Evolutionary conservation across 257 asterid genomes (phyloP).

Genomic region (Scutellaria baicalensis): DNA sequence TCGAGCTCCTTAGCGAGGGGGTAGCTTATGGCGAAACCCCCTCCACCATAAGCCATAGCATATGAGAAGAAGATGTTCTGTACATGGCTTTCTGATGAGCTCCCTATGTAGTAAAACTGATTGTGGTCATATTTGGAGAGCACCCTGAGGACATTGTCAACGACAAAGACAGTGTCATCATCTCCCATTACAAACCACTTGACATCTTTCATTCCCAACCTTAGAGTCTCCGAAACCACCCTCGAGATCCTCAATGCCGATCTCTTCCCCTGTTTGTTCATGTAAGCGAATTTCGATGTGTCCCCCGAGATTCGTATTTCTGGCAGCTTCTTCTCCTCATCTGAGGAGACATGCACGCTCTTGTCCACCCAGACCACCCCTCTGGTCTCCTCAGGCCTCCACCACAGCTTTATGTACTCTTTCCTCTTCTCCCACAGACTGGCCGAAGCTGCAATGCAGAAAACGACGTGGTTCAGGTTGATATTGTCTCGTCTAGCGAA

Average conservation of each 20-base stretch:
- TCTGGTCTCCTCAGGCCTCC: slow-evolving; percentile 54
- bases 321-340: slow-evolving; percentile 35
- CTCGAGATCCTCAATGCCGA: slow-evolving; percentile 73
- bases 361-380: slow-evolving; percentile 76
- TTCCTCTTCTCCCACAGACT: slow-evolving; percentile 59
- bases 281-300: slow-evolving; percentile 46
- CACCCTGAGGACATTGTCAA: slow-evolving; percentile 62
- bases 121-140: slow-evolving; percentile 63
- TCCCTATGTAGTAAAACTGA: slow-evolving; percentile 65
- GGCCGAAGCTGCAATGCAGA: slow-evolving; percentile 64
- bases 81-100: slow-evolving; percentile 71
- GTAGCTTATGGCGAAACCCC: slow-evolving; percentile 85
- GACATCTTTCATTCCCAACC: slow-evolving; percentile 52
- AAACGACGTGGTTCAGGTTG: slow-evolving; percentile 45
- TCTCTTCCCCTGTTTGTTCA: slow-evolving; percentile 52
- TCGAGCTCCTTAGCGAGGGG: slow-evolving; percentile 71
- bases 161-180: slow-evolving; percentile 74
- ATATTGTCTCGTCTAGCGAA: background rate
- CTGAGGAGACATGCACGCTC: slow-evolving; percentile 5
- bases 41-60: slow-evolving; percentile 86
- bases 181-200: slow-evolving; percentile 95
- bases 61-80: slow-evolving; percentile 75
- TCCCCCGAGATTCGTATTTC: slow-evolving; percentile 45
- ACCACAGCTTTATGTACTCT: slow-evolving; percentile 68
- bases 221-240: slow-evolving; percentile 68